Evolutionary conservation across 805 yeast species (phyloP), one percentile per base, ranked within the genome.

Genomic region (Cyberlindnera japonica): DNA sequence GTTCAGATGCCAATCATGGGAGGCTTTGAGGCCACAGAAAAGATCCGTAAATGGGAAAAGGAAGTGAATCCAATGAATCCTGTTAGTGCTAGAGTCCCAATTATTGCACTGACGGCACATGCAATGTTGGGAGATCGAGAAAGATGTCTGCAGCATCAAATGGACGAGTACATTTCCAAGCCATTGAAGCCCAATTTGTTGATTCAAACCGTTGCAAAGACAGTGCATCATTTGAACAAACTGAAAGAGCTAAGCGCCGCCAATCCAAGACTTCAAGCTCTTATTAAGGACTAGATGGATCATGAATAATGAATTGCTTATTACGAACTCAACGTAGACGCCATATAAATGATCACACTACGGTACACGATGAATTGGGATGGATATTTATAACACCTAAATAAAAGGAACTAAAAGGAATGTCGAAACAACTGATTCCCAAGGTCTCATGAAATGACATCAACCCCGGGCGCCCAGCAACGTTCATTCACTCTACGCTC

Each of bases 1-100:
- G 95, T 86, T 33, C 95, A 86, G 62, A 86, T 86, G 95, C 95
- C 95, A 12, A 85, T 85, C 14, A 87, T 87, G 91, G 95, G 95
- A 21, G 95, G 95, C 0, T 86, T 87, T 60, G 95, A 86, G 58
- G 95, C 95, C 4, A 86, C 95, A 1, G 87, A 82, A 33, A 79
- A 79, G 60, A 87, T 86, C 38, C 70, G 95, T 52, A 87, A 83
- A 56, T 86, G 95, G 93, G 95, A 86, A 63, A 78, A 74, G 67
- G 83, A 81, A 60, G 72, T 79, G 20, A 79, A 81, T 48, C 87
- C 89, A 35, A 75, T 77, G 22, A 81, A 78, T 57, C 74, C 81
- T 6, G 71, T 82, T 33, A 72, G 83, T 23, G 77, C 81, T 45
- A 72, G 95, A 45, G 83, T 91, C 1, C 95, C 95, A 15, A 86